phyloP scores from a whole-genome alignment of 441 rosid genomes.

The Populus hybrid region DNA sequence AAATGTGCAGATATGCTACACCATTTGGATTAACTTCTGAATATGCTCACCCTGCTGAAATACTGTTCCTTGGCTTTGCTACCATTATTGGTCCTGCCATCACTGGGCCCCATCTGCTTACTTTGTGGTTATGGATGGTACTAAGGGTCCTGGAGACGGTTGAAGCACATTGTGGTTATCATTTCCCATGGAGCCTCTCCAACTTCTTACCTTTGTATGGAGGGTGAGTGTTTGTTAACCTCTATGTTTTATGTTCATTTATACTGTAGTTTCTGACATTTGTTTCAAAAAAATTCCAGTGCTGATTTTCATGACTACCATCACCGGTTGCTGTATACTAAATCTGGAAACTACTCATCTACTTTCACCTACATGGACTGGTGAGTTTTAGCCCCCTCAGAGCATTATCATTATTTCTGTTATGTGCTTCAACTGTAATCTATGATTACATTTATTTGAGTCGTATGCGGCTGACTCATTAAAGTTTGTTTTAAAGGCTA shows the following conservation, averaged over 20 bases:
- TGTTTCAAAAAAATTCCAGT: conserved; percentile 33
- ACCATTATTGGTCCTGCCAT: conserved; percentile 93
- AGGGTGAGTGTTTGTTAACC: conserved; percentile 52
- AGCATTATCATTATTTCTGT: conserved; percentile 1
- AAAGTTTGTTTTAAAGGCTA: background rate
- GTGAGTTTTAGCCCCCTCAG: conserved; percentile 38
- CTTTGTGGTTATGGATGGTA: conserved; percentile 97
- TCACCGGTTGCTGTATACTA: conserved; percentile 89
- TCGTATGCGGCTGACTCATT: background rate
- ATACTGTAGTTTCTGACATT: conserved; percentile 1
- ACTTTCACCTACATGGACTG: conserved; percentile 96
- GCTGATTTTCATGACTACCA: conserved; percentile 98
- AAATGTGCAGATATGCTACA: conserved; percentile 74
- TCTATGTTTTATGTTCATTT: background rate
- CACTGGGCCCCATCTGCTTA: conserved; percentile 88
- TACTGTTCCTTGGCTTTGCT: conserved; percentile 94
- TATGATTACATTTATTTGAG: background rate
- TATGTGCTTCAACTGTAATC: background rate
- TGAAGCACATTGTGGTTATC: conserved; percentile 97
- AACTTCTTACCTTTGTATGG: conserved; percentile 90
- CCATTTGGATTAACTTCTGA: conserved; percentile 98
- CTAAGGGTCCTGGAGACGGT: conserved; percentile 95
- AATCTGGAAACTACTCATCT: conserved; percentile 95
- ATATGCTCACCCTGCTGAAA: conserved; percentile 99
- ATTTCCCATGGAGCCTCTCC: conserved; percentile 98